Conservation (phyloP, 163 green algal species). For the Volvox carteri region DNA sequence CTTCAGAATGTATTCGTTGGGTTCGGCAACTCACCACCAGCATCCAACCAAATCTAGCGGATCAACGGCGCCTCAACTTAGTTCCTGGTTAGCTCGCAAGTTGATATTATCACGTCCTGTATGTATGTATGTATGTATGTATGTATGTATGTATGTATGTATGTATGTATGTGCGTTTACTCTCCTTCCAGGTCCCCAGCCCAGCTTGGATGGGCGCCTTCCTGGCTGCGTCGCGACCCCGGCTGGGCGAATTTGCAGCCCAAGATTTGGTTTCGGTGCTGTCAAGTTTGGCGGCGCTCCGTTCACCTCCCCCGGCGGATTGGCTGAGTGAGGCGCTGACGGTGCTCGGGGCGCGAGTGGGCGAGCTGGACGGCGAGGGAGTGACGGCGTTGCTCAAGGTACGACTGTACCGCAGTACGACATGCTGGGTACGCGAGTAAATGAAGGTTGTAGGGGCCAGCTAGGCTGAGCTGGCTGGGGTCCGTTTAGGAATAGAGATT, state of each 20-base stretch:
- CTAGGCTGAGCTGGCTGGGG: no score
- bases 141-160: no score
- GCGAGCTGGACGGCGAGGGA: slow-evolving; percentile 12
- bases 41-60: no score
- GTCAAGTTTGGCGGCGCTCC: slow-evolving; percentile 26
- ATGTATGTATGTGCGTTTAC: no score
- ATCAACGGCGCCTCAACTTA: no score
- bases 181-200: slow-evolving; percentile 7
- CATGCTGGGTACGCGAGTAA: background rate
- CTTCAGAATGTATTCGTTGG: no score
- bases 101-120: no score
- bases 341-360: slow-evolving; percentile 33
- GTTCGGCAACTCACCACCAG: no score
- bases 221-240: slow-evolving; percentile 21
- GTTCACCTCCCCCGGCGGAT: background rate
- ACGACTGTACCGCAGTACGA: background rate
- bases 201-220: slow-evolving; percentile 31
- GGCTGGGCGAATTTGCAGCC: slow-evolving; percentile 15
- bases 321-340: slow-evolving; percentile 54
- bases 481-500: no score
- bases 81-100: no score
- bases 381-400: slow-evolving; percentile 53
- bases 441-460: background rate
- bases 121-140: no score
- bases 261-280: slow-evolving; percentile 50